Evolutionary conservation across 371 early-diverging fungal species (phyloP), one percentile per base, ranked within the genome.

Genomic region (Capillidium rhysosporum): DNA sequence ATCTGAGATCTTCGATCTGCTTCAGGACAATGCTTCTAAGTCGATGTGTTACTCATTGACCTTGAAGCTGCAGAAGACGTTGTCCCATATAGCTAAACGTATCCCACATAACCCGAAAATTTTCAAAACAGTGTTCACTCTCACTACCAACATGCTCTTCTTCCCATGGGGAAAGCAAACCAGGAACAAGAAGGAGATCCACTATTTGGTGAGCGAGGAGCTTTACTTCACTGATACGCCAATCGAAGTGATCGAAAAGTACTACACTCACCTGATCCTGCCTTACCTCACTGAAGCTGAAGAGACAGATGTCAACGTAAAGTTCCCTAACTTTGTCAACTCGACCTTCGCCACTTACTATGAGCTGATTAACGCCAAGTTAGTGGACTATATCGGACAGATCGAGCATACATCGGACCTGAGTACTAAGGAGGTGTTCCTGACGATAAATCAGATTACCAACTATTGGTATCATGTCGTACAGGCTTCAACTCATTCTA

Each of bases 311-410:
- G 16, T 51, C 30, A 31, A 14, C 12, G n/a, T 34, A 29, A 51
- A 38, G 34, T 51, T 31, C 23, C 51, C 51, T 9, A 26, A 38
- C 38, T 51, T 51, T 24, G 66, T 53, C n/a, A 49, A 56, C 0
- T 67, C 66, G 28, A 75, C 72, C 0, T 58, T 71, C 20, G 61
- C 70, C 0, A 63, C 61, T 1, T 77, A 71, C 48, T 77, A 73
- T 45, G 74, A 77, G 71, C 76, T 71, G 4, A 59, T 80, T 12
- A 64, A 71, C 25, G 68, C 64, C 39, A 72, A 80, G 62, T 60
- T 70, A 1, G 65, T 71, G 12, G 60, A 67, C 18, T 53, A 67
- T 24, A 62, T 69, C 0, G 58, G 63, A 10, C 46, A 69, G 5
- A 58, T 75, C 25, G 45, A 63, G 24, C 59, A 65, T 18, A 63